These are phyloP conservation scores for Amanita muscaria DNA, from an alignment of 768 basidiomycete genomes.

Conservation along the genomic window DNA sequence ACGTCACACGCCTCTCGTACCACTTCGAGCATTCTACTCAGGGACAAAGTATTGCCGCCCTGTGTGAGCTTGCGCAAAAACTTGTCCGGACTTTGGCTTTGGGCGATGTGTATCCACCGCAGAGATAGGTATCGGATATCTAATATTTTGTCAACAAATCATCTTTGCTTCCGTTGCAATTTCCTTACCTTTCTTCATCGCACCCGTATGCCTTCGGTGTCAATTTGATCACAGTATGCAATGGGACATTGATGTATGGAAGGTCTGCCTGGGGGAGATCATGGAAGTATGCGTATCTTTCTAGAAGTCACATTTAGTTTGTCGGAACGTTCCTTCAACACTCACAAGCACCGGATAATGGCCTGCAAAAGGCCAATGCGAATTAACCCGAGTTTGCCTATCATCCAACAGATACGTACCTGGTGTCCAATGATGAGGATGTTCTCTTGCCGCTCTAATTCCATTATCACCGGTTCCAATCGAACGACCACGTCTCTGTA, in stretches of 20 bases:
- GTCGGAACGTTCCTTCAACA: conserved; percentile 6
- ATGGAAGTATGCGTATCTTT: conserved; percentile 96
- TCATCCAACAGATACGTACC: conserved; percentile 25
- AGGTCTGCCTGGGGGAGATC: conserved; percentile 86
- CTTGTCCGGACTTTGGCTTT: conserved; percentile 38
- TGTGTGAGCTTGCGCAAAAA: conserved; percentile 23
- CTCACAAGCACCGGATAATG: conserved; percentile 71
- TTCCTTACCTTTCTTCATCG: conserved; percentile 79
- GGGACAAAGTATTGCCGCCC: conserved; percentile 38
- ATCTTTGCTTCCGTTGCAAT: neutral
- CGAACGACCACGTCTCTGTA: conserved; percentile 95
- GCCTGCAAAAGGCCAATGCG: conserved; percentile 31
- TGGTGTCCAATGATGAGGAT: conserved; percentile 97
- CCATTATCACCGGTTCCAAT: conserved; percentile 98
- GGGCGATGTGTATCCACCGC: conserved; percentile 92
- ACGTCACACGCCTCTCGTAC: conserved; percentile 10
- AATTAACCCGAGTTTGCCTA: neutral
- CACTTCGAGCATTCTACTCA: conserved; percentile 6
- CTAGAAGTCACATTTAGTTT: conserved; percentile 21
- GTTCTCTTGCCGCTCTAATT: conserved; percentile 95
- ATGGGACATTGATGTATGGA: conserved; percentile 94
- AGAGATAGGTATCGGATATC: conserved; percentile 81
- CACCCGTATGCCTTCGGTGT: conserved; percentile 98
- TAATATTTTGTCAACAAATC: conserved; percentile 17
- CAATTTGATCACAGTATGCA: conserved; percentile 97